Conservation (phyloP, 352 stramenopile genomes). For the Thalassiosira exigua region DNA sequence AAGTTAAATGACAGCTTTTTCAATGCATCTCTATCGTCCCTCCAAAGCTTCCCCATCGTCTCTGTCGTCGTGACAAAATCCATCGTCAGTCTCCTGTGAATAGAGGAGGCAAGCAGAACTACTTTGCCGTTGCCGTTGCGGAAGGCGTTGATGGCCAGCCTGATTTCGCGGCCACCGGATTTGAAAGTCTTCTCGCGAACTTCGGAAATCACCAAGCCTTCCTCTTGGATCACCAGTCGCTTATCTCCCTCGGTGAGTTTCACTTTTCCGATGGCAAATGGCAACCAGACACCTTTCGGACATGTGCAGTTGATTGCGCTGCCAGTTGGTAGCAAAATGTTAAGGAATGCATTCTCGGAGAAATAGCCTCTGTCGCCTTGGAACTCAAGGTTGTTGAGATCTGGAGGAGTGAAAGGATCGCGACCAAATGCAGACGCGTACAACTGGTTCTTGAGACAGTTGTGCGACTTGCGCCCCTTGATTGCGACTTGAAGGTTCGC, state of each 20-base stretch:
- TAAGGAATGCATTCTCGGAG: background rate
- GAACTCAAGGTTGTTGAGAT: background rate
- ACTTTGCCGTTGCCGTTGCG: background rate
- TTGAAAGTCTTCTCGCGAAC: conserved; percentile 3
- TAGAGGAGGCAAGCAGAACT: background rate
- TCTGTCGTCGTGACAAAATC: conserved; percentile 2
- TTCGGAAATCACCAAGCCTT: background rate
- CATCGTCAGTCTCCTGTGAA: background rate
- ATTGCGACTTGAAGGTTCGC: background rate
- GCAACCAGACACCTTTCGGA: background rate
- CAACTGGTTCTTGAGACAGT: background rate
- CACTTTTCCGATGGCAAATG: background rate
- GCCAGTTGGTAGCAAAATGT: background rate
- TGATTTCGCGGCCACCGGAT: background rate
- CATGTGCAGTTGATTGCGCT: background rate
- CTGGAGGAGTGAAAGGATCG: background rate
- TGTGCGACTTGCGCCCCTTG: background rate
- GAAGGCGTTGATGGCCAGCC: background rate
- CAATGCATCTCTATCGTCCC: background rate
- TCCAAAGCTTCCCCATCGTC: conserved; percentile 1
- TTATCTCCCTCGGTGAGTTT: background rate
- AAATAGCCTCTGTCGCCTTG: background rate
- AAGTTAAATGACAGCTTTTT: background rate
- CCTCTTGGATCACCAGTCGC: background rate
- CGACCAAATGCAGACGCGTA: conserved; percentile 4